phyloP scores from a whole-genome alignment of 192 early-diverging fungal genomes.

The Gonapodya sp. region DNA sequence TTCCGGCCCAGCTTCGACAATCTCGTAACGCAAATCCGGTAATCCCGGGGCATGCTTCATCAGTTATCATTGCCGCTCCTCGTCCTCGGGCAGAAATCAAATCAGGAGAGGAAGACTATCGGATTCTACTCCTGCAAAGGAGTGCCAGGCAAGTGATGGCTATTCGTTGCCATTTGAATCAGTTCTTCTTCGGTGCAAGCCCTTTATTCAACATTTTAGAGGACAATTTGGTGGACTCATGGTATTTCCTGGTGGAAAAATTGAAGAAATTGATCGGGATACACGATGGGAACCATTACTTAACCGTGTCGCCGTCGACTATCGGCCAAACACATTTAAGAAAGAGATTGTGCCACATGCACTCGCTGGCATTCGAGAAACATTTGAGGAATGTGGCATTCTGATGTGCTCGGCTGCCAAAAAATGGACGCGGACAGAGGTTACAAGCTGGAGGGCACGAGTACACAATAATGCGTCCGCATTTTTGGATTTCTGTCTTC shows the following conservation, averaged over 20 bases:
- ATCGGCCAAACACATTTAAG: neutral
- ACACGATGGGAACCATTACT: neutral
- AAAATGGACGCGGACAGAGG: neutral
- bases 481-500: neutral
- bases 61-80: neutral
- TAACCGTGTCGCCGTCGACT: neutral
- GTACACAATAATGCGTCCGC: neutral
- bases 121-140: neutral
- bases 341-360: neutral
- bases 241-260: neutral
- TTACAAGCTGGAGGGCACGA: neutral
- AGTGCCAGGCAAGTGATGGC: too few species aligned
- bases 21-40: neutral
- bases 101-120: neutral
- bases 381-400: neutral
- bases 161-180: too few species aligned
- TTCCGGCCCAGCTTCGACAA: neutral
- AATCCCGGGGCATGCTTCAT: neutral
- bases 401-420: neutral
- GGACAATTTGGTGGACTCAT: conserved; percentile 8
- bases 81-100: neutral
- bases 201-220: too few species aligned
- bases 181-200: too few species aligned
- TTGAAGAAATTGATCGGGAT: neutral
- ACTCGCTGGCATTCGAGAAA: neutral